Conservation (phyloP, 768 basidiomycete genomes). For the Tylopilus rubrobrunneus region DNA sequence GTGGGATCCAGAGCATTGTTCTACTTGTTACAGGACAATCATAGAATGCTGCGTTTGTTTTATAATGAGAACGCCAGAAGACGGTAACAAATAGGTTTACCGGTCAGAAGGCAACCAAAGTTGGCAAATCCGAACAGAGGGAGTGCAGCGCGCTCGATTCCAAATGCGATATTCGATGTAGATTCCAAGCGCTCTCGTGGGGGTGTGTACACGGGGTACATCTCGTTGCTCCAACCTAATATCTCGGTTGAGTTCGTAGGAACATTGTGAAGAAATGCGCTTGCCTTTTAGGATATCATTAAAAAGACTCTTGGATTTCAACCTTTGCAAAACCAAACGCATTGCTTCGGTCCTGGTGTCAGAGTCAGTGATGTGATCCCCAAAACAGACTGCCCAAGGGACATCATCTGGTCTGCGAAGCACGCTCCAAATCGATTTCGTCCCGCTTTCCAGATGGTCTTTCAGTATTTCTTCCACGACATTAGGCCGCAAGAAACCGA, state of each 20-base stretch:
- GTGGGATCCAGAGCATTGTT: slow-evolving; percentile 39
- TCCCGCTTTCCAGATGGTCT: slow-evolving; percentile 3
- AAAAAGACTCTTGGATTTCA: slow-evolving; percentile 17
- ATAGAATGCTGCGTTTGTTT: slow-evolving; percentile 29
- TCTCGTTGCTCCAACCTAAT: slow-evolving; percentile 24
- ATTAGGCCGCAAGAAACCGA: slow-evolving; percentile 19
- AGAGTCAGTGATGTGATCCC: slow-evolving; percentile 13
- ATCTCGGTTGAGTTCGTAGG: not conserved
- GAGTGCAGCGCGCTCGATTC: slow-evolving; percentile 41
- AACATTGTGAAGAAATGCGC: not conserved
- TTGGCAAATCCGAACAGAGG: slow-evolving; percentile 44
- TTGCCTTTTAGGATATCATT: slow-evolving; percentile 21
- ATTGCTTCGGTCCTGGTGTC: slow-evolving; percentile 16
- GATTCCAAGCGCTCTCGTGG: slow-evolving; percentile 3
- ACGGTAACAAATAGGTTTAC: slow-evolving; percentile 15
- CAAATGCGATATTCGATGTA: slow-evolving; percentile 28
- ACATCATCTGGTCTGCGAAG: slow-evolving; percentile 9
- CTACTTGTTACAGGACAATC: slow-evolving; percentile 27
- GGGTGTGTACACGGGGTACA: slow-evolving; percentile 24
- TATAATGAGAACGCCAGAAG: not conserved
- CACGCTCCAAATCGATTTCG: slow-evolving; percentile 17
- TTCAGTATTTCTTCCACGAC: slow-evolving; percentile 13
- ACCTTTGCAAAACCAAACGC: slow-evolving; percentile 8
- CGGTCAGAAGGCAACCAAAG: slow-evolving; percentile 41
- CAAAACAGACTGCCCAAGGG: slow-evolving; percentile 23